A percentile compares a stretch with the other conserved stretches of the same genome.
Evolutionary conservation across 495 filamentous ascomycete genomes (phyloP).

Genomic region (Lasiosphaeria hispida): DNA sequence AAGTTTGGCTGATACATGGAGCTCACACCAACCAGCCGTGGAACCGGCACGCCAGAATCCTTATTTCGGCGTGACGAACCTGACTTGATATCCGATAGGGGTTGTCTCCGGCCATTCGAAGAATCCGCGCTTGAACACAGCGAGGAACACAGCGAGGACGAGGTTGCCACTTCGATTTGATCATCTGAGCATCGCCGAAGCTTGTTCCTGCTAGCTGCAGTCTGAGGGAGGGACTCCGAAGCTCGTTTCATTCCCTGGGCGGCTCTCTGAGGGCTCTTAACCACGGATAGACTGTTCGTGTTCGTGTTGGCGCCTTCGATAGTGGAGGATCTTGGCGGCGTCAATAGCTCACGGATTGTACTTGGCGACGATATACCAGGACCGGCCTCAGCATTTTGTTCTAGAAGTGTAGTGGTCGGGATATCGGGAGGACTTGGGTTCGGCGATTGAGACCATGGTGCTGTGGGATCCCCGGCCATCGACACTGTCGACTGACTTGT

Average conservation of each 20-base stretch:
- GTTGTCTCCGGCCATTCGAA: slow-evolving; percentile 2
- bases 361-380: background rate
- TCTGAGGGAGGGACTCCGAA: background rate
- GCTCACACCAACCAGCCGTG: background rate
- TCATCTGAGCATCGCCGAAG: background rate
- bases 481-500: slow-evolving; percentile 19
- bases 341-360: background rate
- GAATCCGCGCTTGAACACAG: background rate
- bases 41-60: background rate
- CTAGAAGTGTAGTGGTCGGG: no score
- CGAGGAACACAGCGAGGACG: background rate
- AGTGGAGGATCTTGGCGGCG: slow-evolving; percentile 8
- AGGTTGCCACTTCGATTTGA: background rate
- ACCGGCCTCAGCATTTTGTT: background rate
- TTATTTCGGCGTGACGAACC: slow-evolving; percentile 16
- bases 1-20: slow-evolving; percentile 20
- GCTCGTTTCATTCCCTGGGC: slow-evolving; percentile 1
- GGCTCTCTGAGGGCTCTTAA: background rate
- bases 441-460: slow-evolving; percentile 1
- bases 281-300: no score
- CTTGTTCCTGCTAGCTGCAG: background rate
- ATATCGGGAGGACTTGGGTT: background rate
- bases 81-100: background rate
- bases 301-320: background rate
- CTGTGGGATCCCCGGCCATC: background rate